A percentile compares a stretch with the other conserved stretches of the same genome.
These are phyloP conservation scores for Leccinum variicolor DNA, from an alignment of 768 basidiomycete species.

Conservation along the genomic window DNA sequence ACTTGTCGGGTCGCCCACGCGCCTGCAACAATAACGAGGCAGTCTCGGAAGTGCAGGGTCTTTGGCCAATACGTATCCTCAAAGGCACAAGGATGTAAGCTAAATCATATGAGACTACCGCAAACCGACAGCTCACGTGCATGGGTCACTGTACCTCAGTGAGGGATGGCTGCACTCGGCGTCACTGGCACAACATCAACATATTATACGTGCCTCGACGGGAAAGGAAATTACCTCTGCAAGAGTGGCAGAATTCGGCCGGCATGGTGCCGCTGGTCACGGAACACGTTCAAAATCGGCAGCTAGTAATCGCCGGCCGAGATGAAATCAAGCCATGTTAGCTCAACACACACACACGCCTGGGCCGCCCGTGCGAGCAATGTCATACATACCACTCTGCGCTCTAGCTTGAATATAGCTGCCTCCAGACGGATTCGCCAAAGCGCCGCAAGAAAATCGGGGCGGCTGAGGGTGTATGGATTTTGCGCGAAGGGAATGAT, in stretches of 20 bases:
- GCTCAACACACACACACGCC: background rate
- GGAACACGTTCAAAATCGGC: slow-evolving; percentile 21
- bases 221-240: slow-evolving; percentile 5
- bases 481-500: background rate
- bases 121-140: slow-evolving; percentile 1
- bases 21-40: background rate
- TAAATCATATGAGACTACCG: background rate
- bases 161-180: background rate
- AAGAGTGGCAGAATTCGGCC: background rate
- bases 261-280: background rate
- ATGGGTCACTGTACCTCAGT: background rate
- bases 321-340: slow-evolving; percentile 1
- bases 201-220: background rate
- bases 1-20: background rate
- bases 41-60: background rate
- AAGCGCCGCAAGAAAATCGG: slow-evolving; percentile 14
- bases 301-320: slow-evolving; percentile 7
- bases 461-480: background rate
- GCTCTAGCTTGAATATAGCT: slow-evolving; percentile 20
- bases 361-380: background rate
- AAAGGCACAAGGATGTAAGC: background rate
- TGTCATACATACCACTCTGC: slow-evolving; percentile 18
- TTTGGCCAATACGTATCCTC: background rate
- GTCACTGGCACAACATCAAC: background rate
- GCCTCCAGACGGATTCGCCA: slow-evolving; percentile 18